These are phyloP conservation scores for Mortierella polycephala DNA, from an alignment of 371 early-diverging fungal species.

Conservation along the genomic window DNA sequence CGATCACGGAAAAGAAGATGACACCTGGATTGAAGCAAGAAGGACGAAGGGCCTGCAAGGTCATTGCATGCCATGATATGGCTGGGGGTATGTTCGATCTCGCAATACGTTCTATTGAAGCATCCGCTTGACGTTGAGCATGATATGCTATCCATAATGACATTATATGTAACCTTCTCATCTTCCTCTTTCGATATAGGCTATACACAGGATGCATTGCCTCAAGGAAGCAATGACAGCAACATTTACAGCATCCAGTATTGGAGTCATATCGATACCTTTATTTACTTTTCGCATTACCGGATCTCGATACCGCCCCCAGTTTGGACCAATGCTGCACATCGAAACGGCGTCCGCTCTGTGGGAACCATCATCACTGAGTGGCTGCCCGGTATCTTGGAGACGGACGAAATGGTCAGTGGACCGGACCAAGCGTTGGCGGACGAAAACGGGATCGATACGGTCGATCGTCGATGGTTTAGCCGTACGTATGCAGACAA, in stretches of 20 bases:
- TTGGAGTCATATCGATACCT: conserved; percentile 70
- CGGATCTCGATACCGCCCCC: conserved; percentile 71
- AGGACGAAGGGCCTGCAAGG: conserved; percentile 21
- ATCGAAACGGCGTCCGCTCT: conserved; percentile 66
- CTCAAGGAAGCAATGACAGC: conserved; percentile 63
- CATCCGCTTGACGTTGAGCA: no score
- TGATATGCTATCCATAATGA: no score
- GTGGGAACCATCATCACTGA: conserved; percentile 68
- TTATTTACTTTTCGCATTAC: conserved; percentile 72
- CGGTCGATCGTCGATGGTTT: conserved; percentile 45
- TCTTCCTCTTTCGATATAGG: conserved; percentile 41
- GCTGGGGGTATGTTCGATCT: conserved; percentile 55
- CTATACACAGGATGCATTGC: conserved; percentile 62
- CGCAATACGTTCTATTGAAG: no score
- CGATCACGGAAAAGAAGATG: background rate
- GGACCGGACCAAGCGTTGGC: conserved; percentile 40
- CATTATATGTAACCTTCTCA: background rate
- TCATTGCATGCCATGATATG: conserved; percentile 75
- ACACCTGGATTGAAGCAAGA: background rate
- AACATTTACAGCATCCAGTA: conserved; percentile 61
- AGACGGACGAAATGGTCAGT: conserved; percentile 59
- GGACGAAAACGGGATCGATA: conserved; percentile 29
- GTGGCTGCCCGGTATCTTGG: conserved; percentile 55
- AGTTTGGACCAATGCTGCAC: conserved; percentile 71
- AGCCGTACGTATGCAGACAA: conserved; percentile 63